Evolutionary conservation across 2,329 filamentous ascomycete species (phyloP).

Genomic region (Bretziella fagacearum): DNA sequence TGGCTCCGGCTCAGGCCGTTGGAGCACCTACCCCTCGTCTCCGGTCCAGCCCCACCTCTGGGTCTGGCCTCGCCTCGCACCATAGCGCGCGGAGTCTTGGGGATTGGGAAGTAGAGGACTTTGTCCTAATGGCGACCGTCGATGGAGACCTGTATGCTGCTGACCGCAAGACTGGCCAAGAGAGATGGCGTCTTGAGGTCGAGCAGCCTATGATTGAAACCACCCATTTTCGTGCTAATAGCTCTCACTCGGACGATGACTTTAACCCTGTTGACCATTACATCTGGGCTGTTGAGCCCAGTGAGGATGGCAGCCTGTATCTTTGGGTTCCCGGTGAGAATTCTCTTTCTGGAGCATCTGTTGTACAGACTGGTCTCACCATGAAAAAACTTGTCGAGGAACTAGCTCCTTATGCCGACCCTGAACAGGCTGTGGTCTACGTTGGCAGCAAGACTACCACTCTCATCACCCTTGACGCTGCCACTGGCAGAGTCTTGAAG

Average conservation of each 20-base stretch:
- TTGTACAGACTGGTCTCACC: slow-evolving; percentile 52
- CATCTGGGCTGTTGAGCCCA: slow-evolving; percentile 90
- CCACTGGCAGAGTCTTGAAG: slow-evolving; percentile 64
- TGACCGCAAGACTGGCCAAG: slow-evolving; percentile 69
- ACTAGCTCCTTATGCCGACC: slow-evolving; percentile 56
- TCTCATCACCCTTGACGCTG: slow-evolving; percentile 75
- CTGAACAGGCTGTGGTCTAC: slow-evolving; percentile 66
- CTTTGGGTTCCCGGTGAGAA: slow-evolving; percentile 53
- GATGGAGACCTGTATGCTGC: slow-evolving; percentile 89
- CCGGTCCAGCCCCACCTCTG: slow-evolving; percentile 36
- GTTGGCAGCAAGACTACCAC: slow-evolving; percentile 83
- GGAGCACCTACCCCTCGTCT: slow-evolving; percentile 67
- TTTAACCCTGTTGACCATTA: slow-evolving; percentile 62
- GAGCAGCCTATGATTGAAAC: slow-evolving; percentile 85
- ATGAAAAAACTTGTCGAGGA: slow-evolving; percentile 83
- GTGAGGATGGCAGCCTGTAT: slow-evolving; percentile 69
- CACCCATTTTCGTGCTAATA: slow-evolving; percentile 57
- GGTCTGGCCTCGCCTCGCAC: slow-evolving; percentile 60
- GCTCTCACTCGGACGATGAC: slow-evolving; percentile 41
- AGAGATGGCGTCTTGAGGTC: slow-evolving; percentile 71
- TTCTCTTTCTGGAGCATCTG: slow-evolving; percentile 21
- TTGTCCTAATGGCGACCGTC: slow-evolving; percentile 99
- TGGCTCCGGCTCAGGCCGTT: slow-evolving; percentile 91
- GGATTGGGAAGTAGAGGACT: slow-evolving; percentile 99
- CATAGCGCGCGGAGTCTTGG: slow-evolving; percentile 90